phyloP scores from a whole-genome alignment of 805 yeast genomes.

The Debaryomyces maramus region DNA sequence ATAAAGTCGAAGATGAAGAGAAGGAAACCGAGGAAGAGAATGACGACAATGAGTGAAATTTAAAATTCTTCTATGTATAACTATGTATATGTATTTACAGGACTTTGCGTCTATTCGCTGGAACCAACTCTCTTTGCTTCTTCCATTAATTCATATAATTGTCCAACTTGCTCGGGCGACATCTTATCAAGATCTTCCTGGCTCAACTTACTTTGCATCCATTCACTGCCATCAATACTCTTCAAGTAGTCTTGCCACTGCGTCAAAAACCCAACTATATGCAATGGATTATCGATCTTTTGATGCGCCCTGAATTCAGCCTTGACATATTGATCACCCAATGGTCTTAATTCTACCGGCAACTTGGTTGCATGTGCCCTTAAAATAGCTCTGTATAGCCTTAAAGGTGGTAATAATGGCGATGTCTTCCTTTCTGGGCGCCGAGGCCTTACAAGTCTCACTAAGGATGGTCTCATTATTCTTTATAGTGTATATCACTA shows the following conservation, averaged over 20 bases:
- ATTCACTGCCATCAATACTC: conserved; percentile 49
- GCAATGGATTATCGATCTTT: conserved; percentile 81
- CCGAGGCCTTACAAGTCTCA: conserved; percentile 38
- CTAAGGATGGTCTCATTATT: conserved; percentile 40
- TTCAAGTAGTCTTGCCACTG: conserved; percentile 89
- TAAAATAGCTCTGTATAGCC: conserved; percentile 74
- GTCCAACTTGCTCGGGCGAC: conserved; percentile 89
- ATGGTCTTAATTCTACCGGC: conserved; percentile 65
- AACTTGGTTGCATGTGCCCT: conserved; percentile 70
- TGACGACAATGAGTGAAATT: conserved; percentile 1
- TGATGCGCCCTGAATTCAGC: conserved; percentile 87
- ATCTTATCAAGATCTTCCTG: conserved; percentile 70
- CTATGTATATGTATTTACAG: neutral
- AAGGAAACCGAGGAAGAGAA: conserved; percentile 11
- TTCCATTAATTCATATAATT: conserved; percentile 74
- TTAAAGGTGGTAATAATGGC: conserved; percentile 77
- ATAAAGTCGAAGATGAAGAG: conserved; percentile 8
- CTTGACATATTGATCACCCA: conserved; percentile 89
- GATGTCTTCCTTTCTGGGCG: conserved; percentile 39
- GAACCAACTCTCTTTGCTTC: conserved; percentile 51
- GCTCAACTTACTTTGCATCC: conserved; percentile 51
- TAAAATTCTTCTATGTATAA: neutral
- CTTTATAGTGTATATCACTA: too few species aligned
- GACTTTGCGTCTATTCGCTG: neutral
- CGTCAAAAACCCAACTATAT: conserved; percentile 88